Evolutionary conservation across 306 rosid species (phyloP), one percentile per base, ranked within the genome.

Genomic region (Senna siamea): DNA sequence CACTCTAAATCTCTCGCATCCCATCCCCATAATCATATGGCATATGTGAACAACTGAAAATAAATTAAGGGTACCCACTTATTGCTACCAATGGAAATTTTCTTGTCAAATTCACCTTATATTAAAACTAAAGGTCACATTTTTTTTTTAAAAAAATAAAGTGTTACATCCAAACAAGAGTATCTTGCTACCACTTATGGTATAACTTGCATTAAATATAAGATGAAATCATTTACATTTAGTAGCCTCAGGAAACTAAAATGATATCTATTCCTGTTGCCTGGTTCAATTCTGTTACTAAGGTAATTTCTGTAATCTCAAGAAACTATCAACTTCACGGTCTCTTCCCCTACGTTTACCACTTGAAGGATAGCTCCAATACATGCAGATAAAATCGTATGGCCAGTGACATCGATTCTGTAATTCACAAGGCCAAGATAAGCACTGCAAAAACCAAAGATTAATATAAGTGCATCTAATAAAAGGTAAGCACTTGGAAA

Each of bases 141-240:
- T 35, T 71, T 46, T 10, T 2, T 28, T 28, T 57, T 2, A 50
- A 6, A 32, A 18, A 18, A 19, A 28, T 74, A 46, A 72, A 37
- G 40, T 37, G 60, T 34, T 23, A 30, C 66, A 50, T 47, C 26
- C 67, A 60, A 13, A 35, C 44, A 30, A 4, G 14, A 67, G 35
- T 43, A 71, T 37, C 17, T 78, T 57, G 62, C 52, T 70, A 51
- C 5, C 30, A 55, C 73, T 67, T 43, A 57, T 19, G 30, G 41
- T 46, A 79, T 43, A 65, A 66, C 62, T 66, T 63, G 71, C 71
- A 76, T 83, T 74, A 74, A 74, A 72, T 69, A 61, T 73, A 68
- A 66, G 72, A 81, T 55, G 79, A 83, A 79, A 72, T 82, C 78
- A 84, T 86, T 68, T 88, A 88, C 87, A 86, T 11, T 73, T 86